These are phyloP conservation scores for Talinum fruticosum DNA, from an alignment of 148 eudicot genomes.

Conservation along the genomic window DNA sequence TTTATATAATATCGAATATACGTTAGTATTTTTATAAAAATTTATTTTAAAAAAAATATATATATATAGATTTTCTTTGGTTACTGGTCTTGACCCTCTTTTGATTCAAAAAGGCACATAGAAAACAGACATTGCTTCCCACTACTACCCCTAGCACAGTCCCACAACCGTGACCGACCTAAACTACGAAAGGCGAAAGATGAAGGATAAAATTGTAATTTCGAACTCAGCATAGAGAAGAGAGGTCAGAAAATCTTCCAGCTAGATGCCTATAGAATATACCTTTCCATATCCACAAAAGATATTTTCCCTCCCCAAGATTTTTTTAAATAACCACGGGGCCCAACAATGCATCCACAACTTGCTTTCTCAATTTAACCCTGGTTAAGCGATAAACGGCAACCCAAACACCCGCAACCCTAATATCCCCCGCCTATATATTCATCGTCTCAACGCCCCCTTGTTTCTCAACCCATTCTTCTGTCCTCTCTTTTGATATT, in stretches of 20 bases:
- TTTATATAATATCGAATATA: too few relatives aligned
- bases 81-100: too few relatives aligned
- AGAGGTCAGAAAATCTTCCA: background rate
- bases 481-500: background rate
- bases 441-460: background rate
- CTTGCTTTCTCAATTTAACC: background rate
- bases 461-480: background rate
- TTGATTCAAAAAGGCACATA: too few relatives aligned
- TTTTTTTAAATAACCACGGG: conserved; percentile 8
- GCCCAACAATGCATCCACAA: background rate
- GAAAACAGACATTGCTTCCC: too few relatives aligned
- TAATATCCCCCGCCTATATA: background rate
- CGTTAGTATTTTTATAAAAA: too few relatives aligned
- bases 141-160: too few relatives aligned
- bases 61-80: too few relatives aligned
- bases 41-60: too few relatives aligned
- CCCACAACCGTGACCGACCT: too few relatives aligned
- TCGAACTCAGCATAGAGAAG: background rate
- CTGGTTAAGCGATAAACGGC: background rate
- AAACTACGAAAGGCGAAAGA: background rate
- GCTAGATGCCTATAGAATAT: background rate
- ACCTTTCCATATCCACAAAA: background rate
- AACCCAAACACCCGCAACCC: background rate
- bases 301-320: background rate
- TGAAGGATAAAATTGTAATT: background rate